Percentiles rank a stretch among this genome's conserved stretches.
phyloP scores from a whole-genome alignment of 106 monocot genomes.

The Dactylorhiza incarnata region DNA sequence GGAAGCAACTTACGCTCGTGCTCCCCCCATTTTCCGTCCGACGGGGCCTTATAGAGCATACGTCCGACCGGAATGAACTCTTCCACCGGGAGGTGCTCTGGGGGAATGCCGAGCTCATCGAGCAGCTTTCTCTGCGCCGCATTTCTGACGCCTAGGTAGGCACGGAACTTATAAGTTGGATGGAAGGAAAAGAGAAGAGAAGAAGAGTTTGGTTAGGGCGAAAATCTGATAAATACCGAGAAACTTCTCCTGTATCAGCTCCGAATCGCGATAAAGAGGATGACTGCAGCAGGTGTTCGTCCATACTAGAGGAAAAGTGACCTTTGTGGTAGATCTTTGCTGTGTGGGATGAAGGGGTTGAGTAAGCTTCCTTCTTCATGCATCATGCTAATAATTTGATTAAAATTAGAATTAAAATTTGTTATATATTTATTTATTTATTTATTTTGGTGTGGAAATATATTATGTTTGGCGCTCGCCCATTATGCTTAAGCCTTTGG shows the following conservation, averaged over 20 bases:
- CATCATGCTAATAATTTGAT: no score
- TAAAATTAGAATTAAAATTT: no score
- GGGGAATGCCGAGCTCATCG: conserved; percentile 80
- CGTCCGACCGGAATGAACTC: conserved; percentile 80
- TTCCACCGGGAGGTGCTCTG: conserved; percentile 70
- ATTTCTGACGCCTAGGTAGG: conserved; percentile 64
- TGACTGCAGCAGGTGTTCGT: conserved; percentile 74
- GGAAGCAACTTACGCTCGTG: conserved; percentile 61
- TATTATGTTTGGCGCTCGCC: no score
- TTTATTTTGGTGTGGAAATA: no score
- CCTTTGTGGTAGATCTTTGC: conserved; percentile 74
- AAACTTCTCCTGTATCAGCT: conserved; percentile 45
- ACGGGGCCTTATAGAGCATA: conserved; percentile 94
- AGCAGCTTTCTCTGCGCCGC: conserved; percentile 87
- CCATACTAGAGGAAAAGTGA: conserved; percentile 65
- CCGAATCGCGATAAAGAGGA: conserved; percentile 57
- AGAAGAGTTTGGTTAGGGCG: not conserved
- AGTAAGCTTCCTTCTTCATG: not conserved
- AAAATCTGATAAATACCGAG: conserved; percentile 22
- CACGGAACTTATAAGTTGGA: not conserved
- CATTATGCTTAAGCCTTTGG: no score
- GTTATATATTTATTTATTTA: no score
- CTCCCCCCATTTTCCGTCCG: conserved; percentile 99
- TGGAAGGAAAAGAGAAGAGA: not conserved
- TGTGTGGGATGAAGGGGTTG: conserved; percentile 12